These are phyloP conservation scores for Cercospora beticola DNA, from an alignment of 2,329 filamentous ascomycete species.

Conservation along the genomic window DNA sequence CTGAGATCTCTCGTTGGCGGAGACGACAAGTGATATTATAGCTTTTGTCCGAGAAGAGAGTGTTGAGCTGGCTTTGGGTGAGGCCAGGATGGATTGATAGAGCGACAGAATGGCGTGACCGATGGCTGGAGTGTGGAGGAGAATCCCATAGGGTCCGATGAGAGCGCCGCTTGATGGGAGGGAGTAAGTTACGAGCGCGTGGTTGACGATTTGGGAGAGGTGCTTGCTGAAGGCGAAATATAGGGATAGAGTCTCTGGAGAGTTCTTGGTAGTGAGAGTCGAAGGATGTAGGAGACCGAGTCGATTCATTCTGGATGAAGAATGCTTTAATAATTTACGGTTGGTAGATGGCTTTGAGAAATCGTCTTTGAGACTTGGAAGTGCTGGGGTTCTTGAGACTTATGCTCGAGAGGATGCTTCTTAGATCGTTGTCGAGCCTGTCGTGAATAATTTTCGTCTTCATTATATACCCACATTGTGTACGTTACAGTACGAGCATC, in stretches of 20 bases:
- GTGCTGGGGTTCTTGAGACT: neutral
- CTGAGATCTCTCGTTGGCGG: slow-evolving; percentile 10
- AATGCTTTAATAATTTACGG: neutral
- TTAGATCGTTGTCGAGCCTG: neutral
- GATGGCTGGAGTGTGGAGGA: slow-evolving; percentile 18
- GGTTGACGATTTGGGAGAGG: neutral
- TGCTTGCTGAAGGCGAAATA: slow-evolving; percentile 16
- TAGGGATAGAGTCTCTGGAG: slow-evolving; percentile 17
- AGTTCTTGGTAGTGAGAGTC: slow-evolving; percentile 21
- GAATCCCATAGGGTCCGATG: slow-evolving; percentile 17
- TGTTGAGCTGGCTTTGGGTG: slow-evolving; percentile 3
- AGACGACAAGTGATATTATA: slow-evolving; percentile 18
- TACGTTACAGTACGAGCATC: neutral
- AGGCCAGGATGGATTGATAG: slow-evolving; percentile 6
- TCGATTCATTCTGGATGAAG: slow-evolving; percentile 14
- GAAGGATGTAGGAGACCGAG: slow-evolving; percentile 21
- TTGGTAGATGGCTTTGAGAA: neutral
- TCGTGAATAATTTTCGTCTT: neutral
- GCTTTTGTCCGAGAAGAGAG: slow-evolving; percentile 4
- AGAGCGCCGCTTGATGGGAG: slow-evolving; percentile 17
- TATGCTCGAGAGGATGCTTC: neutral
- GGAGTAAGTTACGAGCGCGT: slow-evolving; percentile 14
- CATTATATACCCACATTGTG: neutral
- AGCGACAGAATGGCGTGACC: slow-evolving; percentile 14
- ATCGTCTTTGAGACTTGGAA: too few relatives aligned